A percentile compares a stretch with the other conserved stretches of the same genome.
These are phyloP conservation scores for Isoetes taiwanensis DNA, from an alignment of 75 land plant species.

Conservation along the genomic window DNA sequence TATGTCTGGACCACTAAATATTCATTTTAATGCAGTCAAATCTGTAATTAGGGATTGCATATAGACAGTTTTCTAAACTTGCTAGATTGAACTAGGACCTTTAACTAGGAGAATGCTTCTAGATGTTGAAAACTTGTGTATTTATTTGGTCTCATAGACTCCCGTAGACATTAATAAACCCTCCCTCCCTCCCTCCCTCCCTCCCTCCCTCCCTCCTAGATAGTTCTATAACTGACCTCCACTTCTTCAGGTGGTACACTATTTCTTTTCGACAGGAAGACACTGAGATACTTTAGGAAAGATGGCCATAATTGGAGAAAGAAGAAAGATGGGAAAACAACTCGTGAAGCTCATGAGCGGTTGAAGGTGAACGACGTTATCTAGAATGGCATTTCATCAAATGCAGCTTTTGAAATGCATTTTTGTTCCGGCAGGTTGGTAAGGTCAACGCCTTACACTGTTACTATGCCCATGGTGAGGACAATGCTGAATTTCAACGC, in stretches of 20 bases:
- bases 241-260: slow-evolving; percentile 50
- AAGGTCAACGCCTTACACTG: slow-evolving; percentile 70
- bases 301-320: slow-evolving; percentile 92
- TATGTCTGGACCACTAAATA: no score
- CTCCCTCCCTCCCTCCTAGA: no score
- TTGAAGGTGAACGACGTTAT: slow-evolving; percentile 41
- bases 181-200: no score
- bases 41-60: no score
- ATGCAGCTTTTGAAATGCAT: neutral
- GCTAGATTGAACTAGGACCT: no score
- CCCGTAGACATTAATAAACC: no score
- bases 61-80: no score
- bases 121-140: no score
- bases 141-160: no score
- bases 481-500: slow-evolving; percentile 57
- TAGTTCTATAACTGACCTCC: no score
- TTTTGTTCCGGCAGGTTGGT: slow-evolving; percentile 46
- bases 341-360: slow-evolving; percentile 86
- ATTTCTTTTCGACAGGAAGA: slow-evolving; percentile 68
- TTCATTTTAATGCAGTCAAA: no score
- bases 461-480: slow-evolving; percentile 82
- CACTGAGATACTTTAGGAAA: slow-evolving; percentile 67
- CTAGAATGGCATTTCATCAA: neutral
- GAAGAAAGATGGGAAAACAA: slow-evolving; percentile 84
- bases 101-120: no score